phyloP scores from a whole-genome alignment of 1,284 basidiomycete genomes.

The Xanthoconium separans region DNA sequence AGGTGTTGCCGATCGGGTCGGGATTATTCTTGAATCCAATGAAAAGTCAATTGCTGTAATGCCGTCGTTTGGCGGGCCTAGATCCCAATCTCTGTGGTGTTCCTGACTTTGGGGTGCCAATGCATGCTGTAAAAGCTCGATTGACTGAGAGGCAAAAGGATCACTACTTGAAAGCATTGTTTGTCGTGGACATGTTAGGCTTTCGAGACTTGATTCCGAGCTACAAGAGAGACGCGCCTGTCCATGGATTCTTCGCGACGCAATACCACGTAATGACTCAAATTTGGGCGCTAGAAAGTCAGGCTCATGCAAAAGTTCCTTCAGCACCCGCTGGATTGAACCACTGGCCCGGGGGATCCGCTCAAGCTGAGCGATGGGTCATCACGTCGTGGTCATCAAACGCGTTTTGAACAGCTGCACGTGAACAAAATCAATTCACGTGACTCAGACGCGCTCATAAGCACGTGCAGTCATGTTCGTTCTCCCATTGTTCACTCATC shows the following conservation, averaged over 20 bases:
- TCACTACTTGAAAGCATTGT: conserved; percentile 21
- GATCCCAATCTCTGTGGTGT: conserved; percentile 7
- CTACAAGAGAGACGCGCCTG: conserved; percentile 31
- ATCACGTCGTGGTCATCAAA: neutral
- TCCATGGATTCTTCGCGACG: conserved; percentile 15
- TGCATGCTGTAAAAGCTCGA: conserved; percentile 36
- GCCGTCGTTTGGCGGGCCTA: conserved; percentile 16
- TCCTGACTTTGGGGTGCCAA: conserved; percentile 23
- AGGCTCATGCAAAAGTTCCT: conserved; percentile 9
- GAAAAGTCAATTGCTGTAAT: conserved; percentile 22
- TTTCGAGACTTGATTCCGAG: conserved; percentile 5
- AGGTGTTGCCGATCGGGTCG: conserved; percentile 27
- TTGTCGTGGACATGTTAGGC: conserved; percentile 11
- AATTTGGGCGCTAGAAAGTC: neutral
- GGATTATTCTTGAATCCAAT: conserved; percentile 27
- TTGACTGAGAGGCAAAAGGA: conserved; percentile 25
- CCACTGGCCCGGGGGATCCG: neutral
- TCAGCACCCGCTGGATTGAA: neutral
- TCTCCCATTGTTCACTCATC: conserved; percentile 5
- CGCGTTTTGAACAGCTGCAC: neutral
- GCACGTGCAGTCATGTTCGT: conserved; percentile 22
- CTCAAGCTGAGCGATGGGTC: neutral
- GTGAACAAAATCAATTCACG: conserved; percentile 33
- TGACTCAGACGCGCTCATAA: conserved; percentile 25
- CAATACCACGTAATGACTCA: neutral